phyloP scores from a whole-genome alignment of 805 yeast genomes.

The Blastobotrys parvus region DNA sequence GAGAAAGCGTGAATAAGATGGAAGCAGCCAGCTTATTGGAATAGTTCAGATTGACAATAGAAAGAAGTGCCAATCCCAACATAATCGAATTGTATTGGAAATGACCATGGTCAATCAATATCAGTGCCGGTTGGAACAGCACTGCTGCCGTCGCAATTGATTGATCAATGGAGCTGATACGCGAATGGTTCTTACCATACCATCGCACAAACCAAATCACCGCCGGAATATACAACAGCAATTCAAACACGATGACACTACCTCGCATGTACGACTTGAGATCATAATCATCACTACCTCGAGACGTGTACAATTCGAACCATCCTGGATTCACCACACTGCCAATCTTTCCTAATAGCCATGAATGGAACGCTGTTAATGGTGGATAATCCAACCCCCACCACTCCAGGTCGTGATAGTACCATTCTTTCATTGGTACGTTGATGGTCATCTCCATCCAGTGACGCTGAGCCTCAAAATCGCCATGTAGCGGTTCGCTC shows the following conservation, averaged over 20 bases:
- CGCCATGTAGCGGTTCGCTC: conserved; percentile 80
- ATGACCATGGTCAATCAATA: conserved; percentile 92
- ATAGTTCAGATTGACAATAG: conserved; percentile 57
- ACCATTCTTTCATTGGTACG: conserved; percentile 73
- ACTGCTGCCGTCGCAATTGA: conserved; percentile 68
- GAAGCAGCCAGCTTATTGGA: conserved; percentile 63
- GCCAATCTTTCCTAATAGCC: conserved; percentile 67
- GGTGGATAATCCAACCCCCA: conserved; percentile 99
- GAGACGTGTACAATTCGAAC: conserved; percentile 65
- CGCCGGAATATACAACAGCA: conserved; percentile 69
- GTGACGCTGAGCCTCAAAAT: conserved; percentile 96
- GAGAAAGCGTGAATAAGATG: conserved; percentile 63
- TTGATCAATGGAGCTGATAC: conserved; percentile 61
- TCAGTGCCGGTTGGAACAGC: conserved; percentile 74
- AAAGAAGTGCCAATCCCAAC: conserved; percentile 73
- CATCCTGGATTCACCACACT: conserved; percentile 51
- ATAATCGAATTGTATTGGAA: conserved; percentile 92
- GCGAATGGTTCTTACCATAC: conserved; percentile 47
- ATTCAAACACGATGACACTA: conserved; percentile 69
- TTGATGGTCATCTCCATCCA: conserved; percentile 90
- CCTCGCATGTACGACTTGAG: conserved; percentile 80
- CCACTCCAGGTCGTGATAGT: conserved; percentile 76
- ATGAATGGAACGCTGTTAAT: conserved; percentile 88
- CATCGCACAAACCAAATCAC: conserved; percentile 62
- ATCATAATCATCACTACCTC: conserved; percentile 63